These are phyloP conservation scores for Penicillium sp. DNA, from an alignment of 2,329 filamentous ascomycete species.

Conservation along the genomic window DNA sequence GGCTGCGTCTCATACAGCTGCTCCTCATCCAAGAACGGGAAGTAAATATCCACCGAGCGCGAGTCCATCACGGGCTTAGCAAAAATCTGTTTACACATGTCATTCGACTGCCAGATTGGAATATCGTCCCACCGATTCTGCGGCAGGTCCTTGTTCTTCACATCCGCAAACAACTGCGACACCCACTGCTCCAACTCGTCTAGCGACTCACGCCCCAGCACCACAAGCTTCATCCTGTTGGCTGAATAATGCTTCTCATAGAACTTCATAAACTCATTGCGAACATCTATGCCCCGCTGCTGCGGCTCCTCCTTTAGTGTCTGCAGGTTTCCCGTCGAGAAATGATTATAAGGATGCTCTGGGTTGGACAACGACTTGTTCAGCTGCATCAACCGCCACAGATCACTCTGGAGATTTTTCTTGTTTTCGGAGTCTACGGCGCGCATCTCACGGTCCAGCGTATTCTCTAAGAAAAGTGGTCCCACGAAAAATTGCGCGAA, in stretches of 20 bases:
- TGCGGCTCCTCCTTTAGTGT: constrained; percentile 84
- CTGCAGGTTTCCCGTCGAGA: constrained; percentile 87
- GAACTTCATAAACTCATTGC: constrained; percentile 91
- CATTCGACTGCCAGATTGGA: constrained; percentile 62
- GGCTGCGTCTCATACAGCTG: constrained; percentile 78
- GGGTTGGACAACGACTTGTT: constrained; percentile 88
- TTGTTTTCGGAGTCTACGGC: constrained; percentile 97
- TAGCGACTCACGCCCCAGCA: constrained; percentile 79
- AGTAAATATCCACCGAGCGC: constrained; percentile 77
- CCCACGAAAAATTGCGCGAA: constrained; percentile 94
- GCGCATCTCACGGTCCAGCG: constrained; percentile 82
- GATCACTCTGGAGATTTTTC: constrained; percentile 92
- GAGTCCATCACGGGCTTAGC: constrained; percentile 92
- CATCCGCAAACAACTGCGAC: constrained; percentile 77
- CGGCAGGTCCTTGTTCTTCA: constrained; percentile 80
- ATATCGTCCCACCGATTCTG: constrained; percentile 70
- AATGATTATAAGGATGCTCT: constrained; percentile 86
- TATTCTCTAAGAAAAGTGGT: constrained; percentile 82
- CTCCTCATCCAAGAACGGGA: constrained; percentile 86
- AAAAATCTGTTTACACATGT: constrained; percentile 75
- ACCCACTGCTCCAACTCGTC: constrained; percentile 86
- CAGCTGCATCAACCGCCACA: constrained; percentile 85
- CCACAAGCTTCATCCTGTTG: constrained; percentile 90
- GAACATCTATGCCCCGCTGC: constrained; percentile 78
- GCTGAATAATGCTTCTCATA: constrained; percentile 89